These are phyloP conservation scores for Spatholobus suberectus DNA, from an alignment of 306 rosid species.

Conservation along the genomic window DNA sequence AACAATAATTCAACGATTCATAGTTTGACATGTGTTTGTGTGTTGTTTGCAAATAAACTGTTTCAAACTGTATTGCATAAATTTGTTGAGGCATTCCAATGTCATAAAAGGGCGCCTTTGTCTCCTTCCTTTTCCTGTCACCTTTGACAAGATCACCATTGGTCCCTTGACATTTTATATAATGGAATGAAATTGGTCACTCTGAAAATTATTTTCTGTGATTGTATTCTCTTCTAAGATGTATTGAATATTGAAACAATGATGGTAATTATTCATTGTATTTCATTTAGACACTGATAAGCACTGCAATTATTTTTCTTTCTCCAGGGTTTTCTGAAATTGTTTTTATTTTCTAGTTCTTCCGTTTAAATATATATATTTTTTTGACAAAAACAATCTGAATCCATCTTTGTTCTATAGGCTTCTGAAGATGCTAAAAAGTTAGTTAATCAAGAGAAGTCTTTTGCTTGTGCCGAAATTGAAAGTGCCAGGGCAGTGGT, in stretches of 20 bases:
- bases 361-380: not conserved
- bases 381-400: not conserved
- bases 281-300: not conserved
- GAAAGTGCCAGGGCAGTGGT: slow-evolving; percentile 96
- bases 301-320: not conserved
- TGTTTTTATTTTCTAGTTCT: not conserved
- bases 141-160: not conserved
- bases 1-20: not conserved
- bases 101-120: slow-evolving; percentile 8
- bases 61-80: not conserved
- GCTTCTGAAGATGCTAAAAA: slow-evolving; percentile 99
- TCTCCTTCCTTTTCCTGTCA: slow-evolving; percentile 13
- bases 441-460: slow-evolving; percentile 94
- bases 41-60: not conserved
- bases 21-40: slow-evolving; percentile 15
- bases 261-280: not conserved
- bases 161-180: slow-evolving; percentile 27
- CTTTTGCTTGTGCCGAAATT: slow-evolving; percentile 97
- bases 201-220: not conserved
- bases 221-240: not conserved
- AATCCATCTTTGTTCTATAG: slow-evolving; percentile 47
- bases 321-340: slow-evolving; percentile 11
- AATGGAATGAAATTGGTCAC: slow-evolving; percentile 11
- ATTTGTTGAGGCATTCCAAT: slow-evolving; percentile 24
- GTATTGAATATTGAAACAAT: not conserved